Percentiles rank a stretch among this genome's conserved stretches.
These are phyloP conservation scores for Terana coerulea DNA, from an alignment of 768 basidiomycete species.

Conservation along the genomic window DNA sequence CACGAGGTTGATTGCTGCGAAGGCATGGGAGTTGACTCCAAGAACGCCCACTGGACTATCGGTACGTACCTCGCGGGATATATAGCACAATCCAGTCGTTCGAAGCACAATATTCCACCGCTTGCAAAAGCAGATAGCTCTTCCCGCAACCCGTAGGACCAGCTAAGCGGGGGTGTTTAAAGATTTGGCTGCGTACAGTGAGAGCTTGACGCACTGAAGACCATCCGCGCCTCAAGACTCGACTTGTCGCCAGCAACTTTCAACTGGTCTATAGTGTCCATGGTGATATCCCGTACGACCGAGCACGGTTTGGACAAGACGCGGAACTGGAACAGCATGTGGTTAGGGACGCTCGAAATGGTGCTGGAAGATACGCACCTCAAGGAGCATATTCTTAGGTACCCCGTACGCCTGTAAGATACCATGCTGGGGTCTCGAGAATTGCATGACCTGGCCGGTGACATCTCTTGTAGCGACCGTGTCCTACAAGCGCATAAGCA, in stretches of 20 bases:
- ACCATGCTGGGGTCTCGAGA: conserved; percentile 41
- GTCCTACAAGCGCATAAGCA: conserved; percentile 24
- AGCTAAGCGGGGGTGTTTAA: conserved; percentile 35
- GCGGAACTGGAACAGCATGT: conserved; percentile 45
- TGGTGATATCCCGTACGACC: conserved; percentile 65
- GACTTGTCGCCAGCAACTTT: conserved; percentile 44
- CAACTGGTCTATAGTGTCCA: conserved; percentile 51
- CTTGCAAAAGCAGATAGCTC: conserved; percentile 73
- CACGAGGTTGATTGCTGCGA: conserved; percentile 53
- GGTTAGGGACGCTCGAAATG: background rate
- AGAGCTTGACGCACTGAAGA: conserved; percentile 53
- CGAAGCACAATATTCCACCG: conserved; percentile 60
- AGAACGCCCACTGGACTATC: background rate
- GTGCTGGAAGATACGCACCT: conserved; percentile 43
- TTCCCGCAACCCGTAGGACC: conserved; percentile 80
- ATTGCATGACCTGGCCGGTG: conserved; percentile 42
- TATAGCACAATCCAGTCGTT: conserved; percentile 83
- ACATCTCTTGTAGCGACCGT: conserved; percentile 31
- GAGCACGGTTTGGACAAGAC: conserved; percentile 69
- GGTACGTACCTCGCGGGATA: conserved; percentile 62
- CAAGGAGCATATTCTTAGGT: conserved; percentile 64
- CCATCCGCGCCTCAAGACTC: conserved; percentile 50
- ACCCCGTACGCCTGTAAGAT: conserved; percentile 66
- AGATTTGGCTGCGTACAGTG: background rate
- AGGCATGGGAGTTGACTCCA: no score